Evolutionary conservation across 768 basidiomycete species (phyloP).

Genomic region (Xerocomus spinulosus): DNA sequence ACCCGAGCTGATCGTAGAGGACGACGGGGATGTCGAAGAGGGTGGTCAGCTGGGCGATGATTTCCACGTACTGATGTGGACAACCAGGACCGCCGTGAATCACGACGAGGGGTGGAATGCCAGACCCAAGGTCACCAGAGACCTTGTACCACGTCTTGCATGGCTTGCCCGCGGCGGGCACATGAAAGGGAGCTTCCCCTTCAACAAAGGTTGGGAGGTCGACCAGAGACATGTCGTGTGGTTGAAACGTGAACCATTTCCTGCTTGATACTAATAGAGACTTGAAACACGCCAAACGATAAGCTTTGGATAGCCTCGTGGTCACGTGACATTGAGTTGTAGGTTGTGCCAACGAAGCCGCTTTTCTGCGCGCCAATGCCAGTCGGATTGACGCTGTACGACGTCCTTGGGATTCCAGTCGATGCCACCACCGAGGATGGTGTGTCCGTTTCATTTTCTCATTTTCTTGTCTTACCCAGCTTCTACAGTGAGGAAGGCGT

Average conservation of each 20-base stretch:
- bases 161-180: constrained; percentile 26
- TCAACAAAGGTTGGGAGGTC: constrained; percentile 26
- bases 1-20: constrained; percentile 55
- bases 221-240: constrained; percentile 28
- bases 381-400: constrained; percentile 34
- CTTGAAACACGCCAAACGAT: no score
- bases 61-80: constrained; percentile 38
- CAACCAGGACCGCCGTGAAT: constrained; percentile 52
- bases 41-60: constrained; percentile 36
- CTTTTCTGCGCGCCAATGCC: constrained; percentile 19
- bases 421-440: constrained; percentile 51
- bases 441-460: constrained; percentile 22
- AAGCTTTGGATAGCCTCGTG: background rate
- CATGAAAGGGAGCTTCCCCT: constrained; percentile 27
- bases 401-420: constrained; percentile 43
- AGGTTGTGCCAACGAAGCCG: background rate
- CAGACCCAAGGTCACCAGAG: constrained; percentile 35
- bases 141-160: constrained; percentile 44
- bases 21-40: constrained; percentile 42
- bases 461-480: background rate
- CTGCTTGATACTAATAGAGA: no score
- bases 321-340: constrained; percentile 10
- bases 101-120: constrained; percentile 37
- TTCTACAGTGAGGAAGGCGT: constrained; percentile 53
- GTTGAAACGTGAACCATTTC: no score